Evolutionary conservation across 495 filamentous ascomycete genomes (phyloP), one percentile per base, ranked within the genome.

Genomic region (Evansstolkia leycettana): DNA sequence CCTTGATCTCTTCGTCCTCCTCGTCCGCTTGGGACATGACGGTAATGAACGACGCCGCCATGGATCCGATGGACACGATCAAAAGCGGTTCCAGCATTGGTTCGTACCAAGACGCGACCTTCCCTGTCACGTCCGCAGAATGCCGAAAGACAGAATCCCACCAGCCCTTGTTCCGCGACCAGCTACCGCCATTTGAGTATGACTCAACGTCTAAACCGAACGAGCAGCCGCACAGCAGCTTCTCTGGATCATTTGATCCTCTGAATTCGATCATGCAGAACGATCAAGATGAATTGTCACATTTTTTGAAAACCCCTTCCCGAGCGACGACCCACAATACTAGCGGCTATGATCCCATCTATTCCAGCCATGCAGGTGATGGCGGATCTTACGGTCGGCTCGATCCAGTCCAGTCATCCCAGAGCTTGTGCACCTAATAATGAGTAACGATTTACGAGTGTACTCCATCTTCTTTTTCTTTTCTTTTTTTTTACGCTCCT

Each of bases 1-100:
- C 62, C 14, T 50, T 63, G 5, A 55, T 63, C 15, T 64, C 62
- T 1, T 66, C 62, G 3, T 64, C 62, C 0, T 64, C 62, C 5
- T 66, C 62, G 2, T 61, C 60, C 0, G 48, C 48, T 2, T 60
- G 60, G 23, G 62, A 66, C 30, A 57, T 61, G 12, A 48, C 48
- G 25, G 51, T 60, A 41, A 43, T 62, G 11, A 52, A 45, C 24
- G 62, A 65, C 36, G 50, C 62, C 5, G n/a, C 27, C 2, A 60
- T 66, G 53, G 54, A 66, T 18, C 55, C 58, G 3, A 62, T 58
- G 48, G 60, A 66, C 17, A 56, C 56, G 0, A 41, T 62, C 12
- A 64, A 66, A 41, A 46, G 40, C 4, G 43, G 32, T 0, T 47
- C 58, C 12, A 51, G 48, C 34, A 51, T 55, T 28, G 57, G 56